phyloP scores from a whole-genome alignment of 257 asterid genomes.

The Primulina tabacum region DNA sequence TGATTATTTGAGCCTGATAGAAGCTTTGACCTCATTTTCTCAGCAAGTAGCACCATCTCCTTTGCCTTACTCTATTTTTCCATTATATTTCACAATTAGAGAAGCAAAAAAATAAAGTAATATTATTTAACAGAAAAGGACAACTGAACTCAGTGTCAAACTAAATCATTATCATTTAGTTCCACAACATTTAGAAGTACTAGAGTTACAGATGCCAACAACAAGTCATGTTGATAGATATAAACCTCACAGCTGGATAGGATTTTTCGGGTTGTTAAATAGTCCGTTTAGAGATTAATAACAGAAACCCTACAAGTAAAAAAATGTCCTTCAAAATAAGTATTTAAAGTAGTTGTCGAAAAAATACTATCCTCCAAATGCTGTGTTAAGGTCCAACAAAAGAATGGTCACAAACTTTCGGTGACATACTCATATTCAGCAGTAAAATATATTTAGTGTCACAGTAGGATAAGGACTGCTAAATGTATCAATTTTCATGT shows the following conservation, averaged over 20 bases:
- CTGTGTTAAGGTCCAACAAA: background rate
- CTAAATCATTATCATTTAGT: conserved; percentile 17
- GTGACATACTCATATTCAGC: background rate
- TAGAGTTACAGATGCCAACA: too few relatives aligned
- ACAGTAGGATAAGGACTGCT: background rate
- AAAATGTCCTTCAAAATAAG: too few relatives aligned
- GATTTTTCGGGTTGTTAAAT: background rate
- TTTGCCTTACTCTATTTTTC: conserved; percentile 71
- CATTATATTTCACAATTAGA: conserved; percentile 4
- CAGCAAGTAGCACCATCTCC: conserved; percentile 98
- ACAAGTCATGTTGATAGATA: too few relatives aligned
- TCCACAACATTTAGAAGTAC: background rate
- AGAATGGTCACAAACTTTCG: background rate
- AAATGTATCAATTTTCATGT: background rate
- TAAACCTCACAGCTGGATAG: background rate
- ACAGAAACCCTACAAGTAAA: background rate
- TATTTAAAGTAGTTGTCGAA: too few relatives aligned
- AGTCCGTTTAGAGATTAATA: background rate
- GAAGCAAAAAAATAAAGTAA: conserved; percentile 8
- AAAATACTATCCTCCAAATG: background rate
- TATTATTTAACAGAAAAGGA: background rate
- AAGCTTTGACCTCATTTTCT: conserved; percentile 92
- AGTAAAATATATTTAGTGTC: background rate
- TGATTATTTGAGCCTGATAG: conserved; percentile 75
- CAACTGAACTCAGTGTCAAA: background rate